Percentiles rank a stretch among this genome's conserved stretches.
Evolutionary conservation across 129 eudicot genomes (phyloP).

Genomic region (Centrapalus pauciflorus): DNA sequence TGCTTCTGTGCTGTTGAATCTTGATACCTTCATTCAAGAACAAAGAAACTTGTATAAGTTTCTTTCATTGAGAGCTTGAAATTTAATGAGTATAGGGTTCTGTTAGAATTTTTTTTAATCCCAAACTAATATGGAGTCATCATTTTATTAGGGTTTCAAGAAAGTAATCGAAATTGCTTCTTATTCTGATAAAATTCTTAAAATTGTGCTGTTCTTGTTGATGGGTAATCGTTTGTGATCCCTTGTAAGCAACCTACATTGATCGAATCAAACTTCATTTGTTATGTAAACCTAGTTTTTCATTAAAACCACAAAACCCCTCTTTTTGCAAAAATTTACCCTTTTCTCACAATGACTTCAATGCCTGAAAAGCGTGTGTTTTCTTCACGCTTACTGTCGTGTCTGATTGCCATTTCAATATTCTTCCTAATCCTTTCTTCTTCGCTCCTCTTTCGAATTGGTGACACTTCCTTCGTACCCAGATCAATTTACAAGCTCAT

Average conservation of each 20-base stretch:
- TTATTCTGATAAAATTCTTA: neutral
- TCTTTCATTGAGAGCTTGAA: neutral
- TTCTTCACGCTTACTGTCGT: conserved; percentile 52
- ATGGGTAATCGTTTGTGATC: conserved; percentile 20
- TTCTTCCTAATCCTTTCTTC: conserved; percentile 53
- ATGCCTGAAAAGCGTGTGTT: conserved; percentile 56
- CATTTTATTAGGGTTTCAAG: conserved; percentile 15
- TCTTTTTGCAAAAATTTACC: neutral
- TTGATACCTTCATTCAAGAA: conserved; percentile 5
- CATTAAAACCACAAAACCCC: neutral
- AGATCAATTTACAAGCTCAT: conserved; percentile 47
- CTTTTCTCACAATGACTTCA: conserved; percentile 27
- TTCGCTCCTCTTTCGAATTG: conserved; percentile 42
- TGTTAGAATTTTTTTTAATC: neutral
- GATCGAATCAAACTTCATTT: neutral
- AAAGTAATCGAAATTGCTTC: conserved; percentile 14
- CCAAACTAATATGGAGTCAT: conserved; percentile 11
- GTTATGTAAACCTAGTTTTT: neutral
- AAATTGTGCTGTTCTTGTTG: conserved; percentile 10
- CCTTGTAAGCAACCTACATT: neutral
- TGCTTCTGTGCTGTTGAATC: conserved; percentile 21
- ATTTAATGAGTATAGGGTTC: neutral
- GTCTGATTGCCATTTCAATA: conserved; percentile 53
- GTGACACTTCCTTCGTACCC: conserved; percentile 45
- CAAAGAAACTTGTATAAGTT: neutral